Evolutionary conservation across 108 stramenopile genomes (phyloP).

Genomic region (Cyclostephanos invisitatus): DNA sequence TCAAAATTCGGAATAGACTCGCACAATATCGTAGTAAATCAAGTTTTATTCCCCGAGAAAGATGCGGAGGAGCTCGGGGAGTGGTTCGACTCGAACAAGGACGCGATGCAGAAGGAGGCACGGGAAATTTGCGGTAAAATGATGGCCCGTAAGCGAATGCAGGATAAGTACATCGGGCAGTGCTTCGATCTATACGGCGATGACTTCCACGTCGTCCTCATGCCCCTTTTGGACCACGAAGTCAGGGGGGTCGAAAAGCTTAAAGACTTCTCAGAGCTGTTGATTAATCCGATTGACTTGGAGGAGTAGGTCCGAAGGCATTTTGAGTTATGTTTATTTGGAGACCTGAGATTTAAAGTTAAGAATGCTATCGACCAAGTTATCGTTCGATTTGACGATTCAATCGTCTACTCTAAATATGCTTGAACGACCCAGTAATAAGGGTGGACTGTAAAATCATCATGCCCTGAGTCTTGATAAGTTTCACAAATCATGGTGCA

Average conservation of each 20-base stretch:
- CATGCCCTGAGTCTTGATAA: too few species aligned
- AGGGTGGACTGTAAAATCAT: neutral
- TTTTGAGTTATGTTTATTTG: neutral
- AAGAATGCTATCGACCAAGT: neutral
- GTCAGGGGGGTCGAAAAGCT: slow-evolving; percentile 91
- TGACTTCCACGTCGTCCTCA: slow-evolving; percentile 97
- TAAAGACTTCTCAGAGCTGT: slow-evolving; percentile 84
- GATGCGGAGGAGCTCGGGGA: slow-evolving; percentile 94
- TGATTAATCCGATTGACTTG: slow-evolving; percentile 89
- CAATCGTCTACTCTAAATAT: neutral
- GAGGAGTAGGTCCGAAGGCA: slow-evolving; percentile 42
- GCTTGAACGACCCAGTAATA: neutral
- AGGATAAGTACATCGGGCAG: slow-evolving; percentile 99
- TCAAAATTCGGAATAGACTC: slow-evolving; percentile 98
- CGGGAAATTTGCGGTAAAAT: slow-evolving; percentile 95
- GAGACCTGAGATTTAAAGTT: neutral
- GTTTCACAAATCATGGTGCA: too few species aligned
- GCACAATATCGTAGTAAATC: slow-evolving; percentile 99
- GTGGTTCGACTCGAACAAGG: slow-evolving; percentile 90
- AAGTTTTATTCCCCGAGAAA: slow-evolving; percentile 98
- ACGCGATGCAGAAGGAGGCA: slow-evolving; percentile 82
- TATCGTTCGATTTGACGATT: neutral
- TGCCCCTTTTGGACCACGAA: slow-evolving; percentile 98
- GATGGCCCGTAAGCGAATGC: slow-evolving; percentile 98
- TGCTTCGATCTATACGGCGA: slow-evolving; percentile 98